Evolutionary conservation across 2,329 filamentous ascomycete species (phyloP).

Genomic region (Trichoderma polysporum): DNA sequence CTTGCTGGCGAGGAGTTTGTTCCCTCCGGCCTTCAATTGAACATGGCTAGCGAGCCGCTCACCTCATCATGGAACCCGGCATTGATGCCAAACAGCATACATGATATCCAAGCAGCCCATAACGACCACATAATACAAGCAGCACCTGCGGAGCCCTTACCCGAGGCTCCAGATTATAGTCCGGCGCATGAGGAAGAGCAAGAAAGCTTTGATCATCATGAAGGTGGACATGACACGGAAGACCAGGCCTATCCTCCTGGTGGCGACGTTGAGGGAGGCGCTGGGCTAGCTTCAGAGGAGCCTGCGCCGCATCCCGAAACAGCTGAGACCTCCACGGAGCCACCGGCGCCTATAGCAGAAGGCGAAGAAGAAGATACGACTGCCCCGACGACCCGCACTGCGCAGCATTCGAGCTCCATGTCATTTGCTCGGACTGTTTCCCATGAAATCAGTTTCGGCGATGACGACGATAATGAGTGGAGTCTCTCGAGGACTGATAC

Average conservation of each 20-base stretch:
- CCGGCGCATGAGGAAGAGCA: background rate
- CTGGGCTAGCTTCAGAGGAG: conserved; percentile 30
- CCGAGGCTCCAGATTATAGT: background rate
- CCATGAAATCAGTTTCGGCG: conserved; percentile 59
- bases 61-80: conserved; percentile 44
- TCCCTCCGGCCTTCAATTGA: conserved; percentile 23
- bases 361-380: background rate
- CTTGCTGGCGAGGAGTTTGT: conserved; percentile 6
- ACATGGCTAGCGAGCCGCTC: conserved; percentile 40
- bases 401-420: conserved; percentile 59
- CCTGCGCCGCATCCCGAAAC: conserved; percentile 20
- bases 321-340: conserved; percentile 2
- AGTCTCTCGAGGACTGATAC: conserved; percentile 50
- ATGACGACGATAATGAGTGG: conserved; percentile 61
- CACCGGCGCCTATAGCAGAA: background rate
- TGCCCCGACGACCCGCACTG: conserved; percentile 22
- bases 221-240: conserved; percentile 14
- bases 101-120: conserved; percentile 25
- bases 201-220: background rate
- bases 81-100: conserved; percentile 38
- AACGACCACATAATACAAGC: conserved; percentile 11
- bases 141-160: conserved; percentile 9
- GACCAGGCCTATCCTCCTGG: conserved; percentile 28
- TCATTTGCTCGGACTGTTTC: conserved; percentile 66
- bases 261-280: conserved; percentile 27